Percentiles rank a stretch among this genome's conserved stretches.
These are phyloP conservation scores for Heterobasidion annosum DNA, from an alignment of 1,284 basidiomycete species.

Conservation along the genomic window DNA sequence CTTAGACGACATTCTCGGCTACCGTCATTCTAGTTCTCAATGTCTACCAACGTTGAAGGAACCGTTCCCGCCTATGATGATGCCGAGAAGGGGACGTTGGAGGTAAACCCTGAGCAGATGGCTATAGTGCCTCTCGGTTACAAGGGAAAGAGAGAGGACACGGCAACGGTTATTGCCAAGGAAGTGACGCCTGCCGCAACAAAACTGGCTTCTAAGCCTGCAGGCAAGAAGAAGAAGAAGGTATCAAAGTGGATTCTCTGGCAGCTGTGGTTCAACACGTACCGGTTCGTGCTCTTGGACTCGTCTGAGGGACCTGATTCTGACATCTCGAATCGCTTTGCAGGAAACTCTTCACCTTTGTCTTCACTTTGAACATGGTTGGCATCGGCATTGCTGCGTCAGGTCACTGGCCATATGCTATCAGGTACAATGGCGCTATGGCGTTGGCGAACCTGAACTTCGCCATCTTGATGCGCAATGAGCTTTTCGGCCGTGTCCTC, in stretches of 20 bases:
- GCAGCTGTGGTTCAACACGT: conserved; percentile 63
- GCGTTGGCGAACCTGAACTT: conserved; percentile 46
- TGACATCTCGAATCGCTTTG: neutral
- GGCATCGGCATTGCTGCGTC: conserved; percentile 51
- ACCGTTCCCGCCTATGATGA: conserved; percentile 34
- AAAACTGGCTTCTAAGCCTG: conserved; percentile 18
- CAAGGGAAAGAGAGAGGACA: conserved; percentile 6
- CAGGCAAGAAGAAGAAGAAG: conserved; percentile 25
- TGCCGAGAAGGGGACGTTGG: conserved; percentile 49
- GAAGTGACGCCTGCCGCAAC: conserved; percentile 17
- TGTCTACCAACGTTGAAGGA: conserved; percentile 13
- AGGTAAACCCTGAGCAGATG: conserved; percentile 15
- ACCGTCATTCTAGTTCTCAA: neutral
- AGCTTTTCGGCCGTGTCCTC: conserved; percentile 44
- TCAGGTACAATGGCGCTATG: conserved; percentile 50
- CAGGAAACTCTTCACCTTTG: conserved; percentile 9
- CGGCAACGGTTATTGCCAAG: conserved; percentile 8
- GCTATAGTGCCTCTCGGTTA: conserved; percentile 14
- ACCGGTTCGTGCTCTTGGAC: conserved; percentile 31
- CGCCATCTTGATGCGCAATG: conserved; percentile 46
- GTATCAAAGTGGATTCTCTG: conserved; percentile 49
- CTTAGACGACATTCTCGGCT: neutral
- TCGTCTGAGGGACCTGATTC: neutral
- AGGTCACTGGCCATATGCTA: conserved; percentile 57
- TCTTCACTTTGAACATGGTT: conserved; percentile 40